Evolutionary conservation across 225 moss, liverwort and hornwort species (phyloP), one percentile per base, ranked within the genome.

Genomic region (Thuidium tamariscinum): DNA sequence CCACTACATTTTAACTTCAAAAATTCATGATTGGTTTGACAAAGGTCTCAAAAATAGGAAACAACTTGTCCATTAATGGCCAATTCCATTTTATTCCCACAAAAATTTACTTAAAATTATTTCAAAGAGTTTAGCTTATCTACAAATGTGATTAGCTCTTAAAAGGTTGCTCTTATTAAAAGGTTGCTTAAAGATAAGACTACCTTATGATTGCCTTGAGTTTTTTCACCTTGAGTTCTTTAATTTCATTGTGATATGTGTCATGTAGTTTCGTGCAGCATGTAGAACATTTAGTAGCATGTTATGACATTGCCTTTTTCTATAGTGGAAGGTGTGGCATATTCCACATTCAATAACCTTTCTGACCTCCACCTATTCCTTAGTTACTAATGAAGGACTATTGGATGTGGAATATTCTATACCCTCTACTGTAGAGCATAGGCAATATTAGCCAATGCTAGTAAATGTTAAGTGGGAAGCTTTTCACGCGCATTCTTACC

Each of bases 51-150:
- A 42, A 42, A 16, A 5, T 15, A 70, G 4, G 9, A 70, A 42
- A 16, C 3, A 0, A 41, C 5, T 26, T 27, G 3, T 26, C 27
- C 14, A 2, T 42, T 42, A 5, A 3, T n/a, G n/a, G n/a, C n/a
- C 1, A 42, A 5, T 70, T 16, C 16, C 5, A 42, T 41, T 41
- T 14, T 14, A 13, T 41, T 41, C 2, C 25, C 13, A 42, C 18
- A 54, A 5, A 49, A 17, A 54, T 54, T 18, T 54, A 54, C 7
- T 42, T 1, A 26, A 26, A 15, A 9, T 5, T 42, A 0, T 70
- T 42, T 42, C 9, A 70, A 36, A 0, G 13, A 37, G 1, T 37
- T 67, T 21, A 22, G 6, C 37, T 37, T 37, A 20, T 21, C 37
- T 7, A 7, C 7, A 37, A 67, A 37, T 22, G 37, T 12, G 37